Evolutionary conservation across 805 yeast genomes (phyloP).

Genomic region (Candida montana): DNA sequence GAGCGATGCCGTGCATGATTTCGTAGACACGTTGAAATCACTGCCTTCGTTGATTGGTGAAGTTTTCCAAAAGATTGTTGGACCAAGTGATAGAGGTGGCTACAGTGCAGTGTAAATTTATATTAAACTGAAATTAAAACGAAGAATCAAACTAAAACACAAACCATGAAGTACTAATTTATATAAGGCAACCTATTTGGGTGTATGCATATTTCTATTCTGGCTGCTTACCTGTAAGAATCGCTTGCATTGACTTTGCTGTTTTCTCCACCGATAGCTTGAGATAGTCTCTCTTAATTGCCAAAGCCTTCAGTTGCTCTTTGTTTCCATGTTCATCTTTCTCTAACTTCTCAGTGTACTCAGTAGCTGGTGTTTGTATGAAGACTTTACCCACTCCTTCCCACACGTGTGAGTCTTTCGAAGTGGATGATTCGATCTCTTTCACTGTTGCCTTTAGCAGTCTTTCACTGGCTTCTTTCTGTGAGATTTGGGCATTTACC

Average conservation of each 20-base stretch:
- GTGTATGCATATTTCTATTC: conserved; percentile 1
- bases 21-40: conserved; percentile 60
- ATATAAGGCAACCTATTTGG: too few species aligned
- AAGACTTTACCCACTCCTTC: conserved; percentile 81
- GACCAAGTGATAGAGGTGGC: conserved; percentile 68
- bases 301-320: conserved; percentile 56
- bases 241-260: conserved; percentile 51
- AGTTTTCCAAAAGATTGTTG: conserved; percentile 58
- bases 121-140: too few species aligned
- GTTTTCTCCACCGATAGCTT: conserved; percentile 76
- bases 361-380: conserved; percentile 36
- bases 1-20: conserved; percentile 67
- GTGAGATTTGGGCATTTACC: conserved; percentile 40
- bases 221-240: conserved; percentile 18
- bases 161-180: background rate
- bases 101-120: conserved; percentile 68
- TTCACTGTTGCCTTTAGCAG: conserved; percentile 5
- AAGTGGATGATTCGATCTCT: conserved; percentile 5
- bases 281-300: conserved; percentile 66
- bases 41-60: conserved; percentile 66
- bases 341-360: conserved; percentile 44
- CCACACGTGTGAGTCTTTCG: conserved; percentile 53
- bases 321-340: conserved; percentile 47
- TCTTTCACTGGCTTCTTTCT: conserved; percentile 9
- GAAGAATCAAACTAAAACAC: background rate